Evolutionary conservation across 2,329 filamentous ascomycete species (phyloP).

Genomic region (Venturia carpophila): DNA sequence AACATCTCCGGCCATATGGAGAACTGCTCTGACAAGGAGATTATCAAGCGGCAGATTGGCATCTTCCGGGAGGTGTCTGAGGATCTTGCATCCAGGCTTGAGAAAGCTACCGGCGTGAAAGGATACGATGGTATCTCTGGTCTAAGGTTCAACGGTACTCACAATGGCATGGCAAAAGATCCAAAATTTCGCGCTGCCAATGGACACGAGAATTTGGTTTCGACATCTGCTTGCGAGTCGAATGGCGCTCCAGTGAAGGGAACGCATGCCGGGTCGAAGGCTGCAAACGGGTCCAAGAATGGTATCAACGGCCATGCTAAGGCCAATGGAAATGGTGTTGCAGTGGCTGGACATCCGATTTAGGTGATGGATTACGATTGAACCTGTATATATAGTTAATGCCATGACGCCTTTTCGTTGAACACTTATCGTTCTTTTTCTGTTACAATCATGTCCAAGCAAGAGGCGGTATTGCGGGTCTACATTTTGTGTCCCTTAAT

Average conservation of each 20-base stretch:
- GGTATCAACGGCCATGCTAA: neutral
- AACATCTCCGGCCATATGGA: constrained; percentile 58
- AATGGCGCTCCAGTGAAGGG: constrained; percentile 44
- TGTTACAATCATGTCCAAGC: no score
- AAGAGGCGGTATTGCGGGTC: no score
- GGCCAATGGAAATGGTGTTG: neutral
- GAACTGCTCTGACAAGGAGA: constrained; percentile 37
- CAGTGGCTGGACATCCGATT: neutral
- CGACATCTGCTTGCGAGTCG: constrained; percentile 23
- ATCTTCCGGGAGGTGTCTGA: constrained; percentile 57
- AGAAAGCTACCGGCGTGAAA: constrained; percentile 56
- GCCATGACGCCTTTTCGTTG: no score
- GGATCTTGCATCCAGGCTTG: constrained; percentile 49
- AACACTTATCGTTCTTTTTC: no score
- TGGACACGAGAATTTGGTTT: constrained; percentile 21
- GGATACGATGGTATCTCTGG: constrained; percentile 51
- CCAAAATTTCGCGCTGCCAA: constrained; percentile 43
- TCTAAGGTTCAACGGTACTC: constrained; percentile 51
- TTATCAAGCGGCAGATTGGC: constrained; percentile 56
- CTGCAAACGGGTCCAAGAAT: neutral
- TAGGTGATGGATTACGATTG: neutral
- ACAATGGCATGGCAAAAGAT: constrained; percentile 53
- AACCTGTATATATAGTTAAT: neutral
- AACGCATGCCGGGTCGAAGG: neutral
- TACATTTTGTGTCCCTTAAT: no score